Percentiles rank a stretch among this genome's conserved stretches.
Conservation (phyloP, 1,284 basidiomycete genomes). For the Stereum hirsutum region DNA sequence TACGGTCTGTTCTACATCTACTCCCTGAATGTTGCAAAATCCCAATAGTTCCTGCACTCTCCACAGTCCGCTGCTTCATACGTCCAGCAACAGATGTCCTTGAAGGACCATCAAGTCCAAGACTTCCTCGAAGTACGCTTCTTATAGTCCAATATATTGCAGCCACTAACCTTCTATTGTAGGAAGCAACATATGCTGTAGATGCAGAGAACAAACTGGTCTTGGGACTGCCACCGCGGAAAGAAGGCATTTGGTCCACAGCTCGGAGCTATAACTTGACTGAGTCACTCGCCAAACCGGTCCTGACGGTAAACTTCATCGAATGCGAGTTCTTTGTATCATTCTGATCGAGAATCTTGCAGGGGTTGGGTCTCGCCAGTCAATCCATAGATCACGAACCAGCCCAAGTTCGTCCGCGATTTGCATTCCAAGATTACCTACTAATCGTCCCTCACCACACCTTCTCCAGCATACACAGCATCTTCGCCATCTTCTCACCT, state of each 20-base stretch:
- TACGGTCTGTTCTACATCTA: constrained; percentile 18
- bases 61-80: constrained; percentile 37
- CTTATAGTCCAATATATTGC: not conserved
- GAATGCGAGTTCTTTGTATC: too few relatives aligned
- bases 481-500: constrained; percentile 22
- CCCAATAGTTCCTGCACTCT: not conserved
- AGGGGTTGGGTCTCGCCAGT: too few relatives aligned
- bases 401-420: too few relatives aligned
- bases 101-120: constrained; percentile 34
- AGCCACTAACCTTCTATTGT: not conserved
- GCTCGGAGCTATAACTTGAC: constrained; percentile 35
- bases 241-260: constrained; percentile 24
- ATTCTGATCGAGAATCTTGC: constrained; percentile 10
- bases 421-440: too few relatives aligned
- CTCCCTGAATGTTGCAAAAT: not conserved
- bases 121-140: constrained; percentile 38
- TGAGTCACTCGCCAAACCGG: constrained; percentile 27
- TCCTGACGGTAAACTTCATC: constrained; percentile 25
- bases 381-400: too few relatives aligned
- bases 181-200: constrained; percentile 36
- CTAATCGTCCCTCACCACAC: too few relatives aligned
- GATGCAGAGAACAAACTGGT: constrained; percentile 34
- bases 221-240: constrained; percentile 37
- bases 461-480: constrained; percentile 18
- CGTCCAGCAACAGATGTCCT: constrained; percentile 32